Percentiles rank a stretch among this genome's conserved stretches.
These are phyloP conservation scores for Serpula lacrymans DNA, from an alignment of 768 basidiomycete species.

Conservation along the genomic window DNA sequence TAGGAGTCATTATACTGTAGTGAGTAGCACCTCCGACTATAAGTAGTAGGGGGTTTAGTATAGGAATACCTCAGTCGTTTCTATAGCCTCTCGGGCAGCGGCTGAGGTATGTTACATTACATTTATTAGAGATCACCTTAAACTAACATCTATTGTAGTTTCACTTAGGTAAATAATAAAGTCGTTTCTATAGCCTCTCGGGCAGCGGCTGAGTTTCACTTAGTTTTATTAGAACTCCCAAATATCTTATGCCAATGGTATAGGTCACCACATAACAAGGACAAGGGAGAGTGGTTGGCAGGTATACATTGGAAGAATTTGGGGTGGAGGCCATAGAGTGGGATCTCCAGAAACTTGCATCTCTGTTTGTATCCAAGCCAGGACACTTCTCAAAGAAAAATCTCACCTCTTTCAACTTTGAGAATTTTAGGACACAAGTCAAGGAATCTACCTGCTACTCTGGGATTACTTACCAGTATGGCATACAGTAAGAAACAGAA, in stretches of 20 bases:
- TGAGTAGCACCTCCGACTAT: too few relatives aligned
- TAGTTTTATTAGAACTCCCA: too few relatives aligned
- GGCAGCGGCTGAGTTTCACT: too few relatives aligned
- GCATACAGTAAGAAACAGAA: slow-evolving; percentile 10
- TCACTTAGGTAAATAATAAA: too few relatives aligned
- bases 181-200: too few relatives aligned
- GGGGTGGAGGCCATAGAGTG: slow-evolving; percentile 9
- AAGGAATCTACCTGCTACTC: slow-evolving; percentile 4
- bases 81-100: too few relatives aligned
- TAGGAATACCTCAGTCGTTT: too few relatives aligned
- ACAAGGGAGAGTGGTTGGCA: slow-evolving; percentile 11
- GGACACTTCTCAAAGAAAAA: slow-evolving; percentile 13
- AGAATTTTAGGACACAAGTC: neutral
- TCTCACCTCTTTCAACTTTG: slow-evolving; percentile 12
- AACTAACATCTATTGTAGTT: too few relatives aligned
- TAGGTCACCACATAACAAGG: slow-evolving; percentile 16
- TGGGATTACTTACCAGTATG: slow-evolving; percentile 7
- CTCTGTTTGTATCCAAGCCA: slow-evolving; percentile 3
- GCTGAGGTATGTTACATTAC: too few relatives aligned
- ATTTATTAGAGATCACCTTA: too few relatives aligned
- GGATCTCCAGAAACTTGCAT: slow-evolving; percentile 11
- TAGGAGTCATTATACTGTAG: too few relatives aligned
- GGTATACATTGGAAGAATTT: slow-evolving; percentile 19
- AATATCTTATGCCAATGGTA: slow-evolving; percentile 21
- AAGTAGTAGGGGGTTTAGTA: too few relatives aligned